A percentile compares a stretch with the other conserved stretches of the same genome.
Evolutionary conservation across 345 rosid species (phyloP).

Genomic region (Theobroma cacao): DNA sequence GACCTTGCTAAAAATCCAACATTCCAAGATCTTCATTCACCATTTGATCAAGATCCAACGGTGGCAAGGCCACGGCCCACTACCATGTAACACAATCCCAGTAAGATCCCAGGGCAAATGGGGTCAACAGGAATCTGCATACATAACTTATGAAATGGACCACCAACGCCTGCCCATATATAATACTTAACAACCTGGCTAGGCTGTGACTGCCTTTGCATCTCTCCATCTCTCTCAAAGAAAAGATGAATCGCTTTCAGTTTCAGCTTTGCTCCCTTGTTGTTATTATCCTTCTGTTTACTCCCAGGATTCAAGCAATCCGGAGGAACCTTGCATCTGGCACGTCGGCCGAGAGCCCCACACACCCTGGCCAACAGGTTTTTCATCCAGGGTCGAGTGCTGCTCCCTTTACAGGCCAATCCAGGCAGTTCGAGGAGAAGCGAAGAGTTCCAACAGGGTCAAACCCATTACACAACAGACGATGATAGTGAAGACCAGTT

Average conservation of each 20-base stretch:
- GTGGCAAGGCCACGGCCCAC: not conserved
- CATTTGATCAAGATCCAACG: not conserved
- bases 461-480: constrained; percentile 53
- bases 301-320: constrained; percentile 1
- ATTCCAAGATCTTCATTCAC: not conserved
- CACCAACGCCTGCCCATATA: not conserved
- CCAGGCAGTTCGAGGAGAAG: constrained; percentile 25
- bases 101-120: not conserved
- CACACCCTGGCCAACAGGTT: not conserved
- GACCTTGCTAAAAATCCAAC: not conserved
- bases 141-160: not conserved
- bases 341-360: not conserved
- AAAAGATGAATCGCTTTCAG: constrained; percentile 9
- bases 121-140: not conserved
- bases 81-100: not conserved
- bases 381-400: not conserved
- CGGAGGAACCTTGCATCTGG: not conserved
- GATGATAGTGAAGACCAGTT: constrained; percentile 16
- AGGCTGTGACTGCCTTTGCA: not conserved
- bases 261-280: not conserved
- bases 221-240: constrained; percentile 2
- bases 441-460: constrained; percentile 48
- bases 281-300: not conserved
- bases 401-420: constrained; percentile 1
- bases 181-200: not conserved